A percentile compares a stretch with the other conserved stretches of the same genome.
These are phyloP conservation scores for Pachysandra terminalis DNA, from an alignment of 164 flowering plant species.

Conservation along the genomic window DNA sequence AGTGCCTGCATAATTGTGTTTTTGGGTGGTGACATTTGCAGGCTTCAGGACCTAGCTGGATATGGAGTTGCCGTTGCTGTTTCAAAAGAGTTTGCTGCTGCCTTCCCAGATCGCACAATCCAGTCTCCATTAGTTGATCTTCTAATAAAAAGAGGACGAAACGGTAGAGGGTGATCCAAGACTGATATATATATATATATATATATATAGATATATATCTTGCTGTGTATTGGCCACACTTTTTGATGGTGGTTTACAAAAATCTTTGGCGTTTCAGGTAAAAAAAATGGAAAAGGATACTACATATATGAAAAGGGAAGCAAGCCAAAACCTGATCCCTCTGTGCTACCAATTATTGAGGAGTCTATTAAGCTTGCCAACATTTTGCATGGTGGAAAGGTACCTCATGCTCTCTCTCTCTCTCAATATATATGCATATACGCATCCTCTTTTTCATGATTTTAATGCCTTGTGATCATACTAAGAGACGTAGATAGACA, in stretches of 20 bases:
- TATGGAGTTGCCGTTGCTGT: conserved; percentile 78
- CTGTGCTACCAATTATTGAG: conserved; percentile 70
- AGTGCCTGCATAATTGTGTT: not conserved
- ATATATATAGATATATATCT: too few relatives aligned
- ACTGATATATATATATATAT: not conserved
- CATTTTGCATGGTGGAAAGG: conserved; percentile 91
- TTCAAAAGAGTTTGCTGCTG: conserved; percentile 43
- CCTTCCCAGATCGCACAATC: conserved; percentile 71
- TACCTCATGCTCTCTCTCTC: conserved; percentile 15
- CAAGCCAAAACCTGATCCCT: conserved; percentile 82
- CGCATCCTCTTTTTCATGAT: not conserved
- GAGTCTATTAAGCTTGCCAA: conserved; percentile 62
- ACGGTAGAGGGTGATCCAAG: conserved; percentile 57
- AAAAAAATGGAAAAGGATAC: conserved; percentile 88
- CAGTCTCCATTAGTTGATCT: conserved; percentile 62
- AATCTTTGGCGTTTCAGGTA: conserved; percentile 46
- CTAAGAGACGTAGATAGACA: not conserved
- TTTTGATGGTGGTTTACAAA: not conserved
- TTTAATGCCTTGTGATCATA: not conserved
- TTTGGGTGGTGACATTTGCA: conserved; percentile 20
- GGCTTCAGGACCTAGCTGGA: conserved; percentile 93
- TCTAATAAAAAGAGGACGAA: conserved; percentile 69
- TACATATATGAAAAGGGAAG: conserved; percentile 87
- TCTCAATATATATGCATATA: too few relatives aligned
- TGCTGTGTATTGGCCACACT: not conserved